Conservation (phyloP, 2,329 filamentous ascomycete genomes). For the Microcyclospora pomicola region DNA sequence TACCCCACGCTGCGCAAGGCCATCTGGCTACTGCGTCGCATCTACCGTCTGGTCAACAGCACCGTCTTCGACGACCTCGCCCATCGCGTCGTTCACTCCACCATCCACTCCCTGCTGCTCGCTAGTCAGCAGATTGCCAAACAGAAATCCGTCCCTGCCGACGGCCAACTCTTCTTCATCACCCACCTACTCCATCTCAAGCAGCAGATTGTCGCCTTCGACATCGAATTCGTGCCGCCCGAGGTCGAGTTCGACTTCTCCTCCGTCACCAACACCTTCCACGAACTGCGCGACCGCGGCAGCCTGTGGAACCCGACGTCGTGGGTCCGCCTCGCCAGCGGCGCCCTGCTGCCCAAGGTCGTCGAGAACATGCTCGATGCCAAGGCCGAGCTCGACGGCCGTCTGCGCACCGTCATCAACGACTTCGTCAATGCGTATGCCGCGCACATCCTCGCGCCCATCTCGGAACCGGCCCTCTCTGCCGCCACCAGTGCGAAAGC, state of each 20-base stretch:
- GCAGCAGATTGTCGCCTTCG: conserved; percentile 88
- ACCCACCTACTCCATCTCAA: conserved; percentile 91
- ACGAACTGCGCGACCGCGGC: conserved; percentile 51
- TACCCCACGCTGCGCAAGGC: conserved; percentile 55
- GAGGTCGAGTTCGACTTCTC: conserved; percentile 54
- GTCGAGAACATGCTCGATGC: conserved; percentile 60
- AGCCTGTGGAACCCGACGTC: conserved; percentile 52
- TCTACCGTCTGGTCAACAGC: conserved; percentile 56
- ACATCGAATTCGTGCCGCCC: conserved; percentile 65
- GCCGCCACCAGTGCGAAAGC: conserved; percentile 8
- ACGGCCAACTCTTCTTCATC: conserved; percentile 83
- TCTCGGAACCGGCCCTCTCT: conserved; percentile 13
- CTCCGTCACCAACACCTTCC: conserved; percentile 51
- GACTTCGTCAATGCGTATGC: conserved; percentile 50
- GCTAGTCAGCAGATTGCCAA: conserved; percentile 54
- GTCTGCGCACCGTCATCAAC: conserved; percentile 49
- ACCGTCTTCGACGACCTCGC: conserved; percentile 59
- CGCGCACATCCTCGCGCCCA: conserved; percentile 39
- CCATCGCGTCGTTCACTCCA: conserved; percentile 77
- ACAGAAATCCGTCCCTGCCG: conserved; percentile 43
- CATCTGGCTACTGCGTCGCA: conserved; percentile 54
- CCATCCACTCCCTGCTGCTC: conserved; percentile 66
- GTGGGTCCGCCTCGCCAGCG: conserved; percentile 44
- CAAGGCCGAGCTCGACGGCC: conserved; percentile 52
- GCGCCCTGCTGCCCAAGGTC: conserved; percentile 42